These are phyloP conservation scores for Boletellus sp. DNA, from an alignment of 1,284 basidiomycete genomes.

Conservation along the genomic window DNA sequence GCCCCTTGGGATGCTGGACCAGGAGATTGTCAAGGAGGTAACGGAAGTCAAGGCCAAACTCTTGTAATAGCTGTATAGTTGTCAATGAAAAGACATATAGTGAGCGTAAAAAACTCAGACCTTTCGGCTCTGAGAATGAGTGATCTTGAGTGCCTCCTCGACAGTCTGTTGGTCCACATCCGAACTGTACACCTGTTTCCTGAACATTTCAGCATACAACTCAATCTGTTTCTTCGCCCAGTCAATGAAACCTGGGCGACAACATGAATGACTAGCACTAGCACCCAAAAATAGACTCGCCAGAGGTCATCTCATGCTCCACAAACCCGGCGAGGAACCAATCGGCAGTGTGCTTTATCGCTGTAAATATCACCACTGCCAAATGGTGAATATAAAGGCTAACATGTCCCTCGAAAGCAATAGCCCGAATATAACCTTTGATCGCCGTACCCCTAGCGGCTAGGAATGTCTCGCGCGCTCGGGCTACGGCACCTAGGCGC, in stretches of 20 bases:
- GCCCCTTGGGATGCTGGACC: conserved; percentile 42
- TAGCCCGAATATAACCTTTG: conserved; percentile 74
- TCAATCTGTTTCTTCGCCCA: conserved; percentile 92
- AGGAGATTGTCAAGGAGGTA: conserved; percentile 78
- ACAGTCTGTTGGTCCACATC: conserved; percentile 68
- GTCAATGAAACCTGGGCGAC: conserved; percentile 75
- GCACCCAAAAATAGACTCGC: conserved; percentile 45
- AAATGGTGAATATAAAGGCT: conserved; percentile 78
- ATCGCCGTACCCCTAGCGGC: conserved; percentile 77
- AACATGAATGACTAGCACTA: conserved; percentile 1
- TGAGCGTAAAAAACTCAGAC: conserved; percentile 35
- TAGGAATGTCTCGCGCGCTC: conserved; percentile 83
- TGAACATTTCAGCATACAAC: conserved; percentile 81
- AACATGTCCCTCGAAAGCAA: conserved; percentile 91
- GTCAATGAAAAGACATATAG: not conserved
- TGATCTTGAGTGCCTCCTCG: conserved; percentile 74
- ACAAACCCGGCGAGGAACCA: conserved; percentile 97
- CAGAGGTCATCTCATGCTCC: conserved; percentile 89
- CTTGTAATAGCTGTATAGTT: conserved; percentile 70
- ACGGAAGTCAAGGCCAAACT: conserved; percentile 90
- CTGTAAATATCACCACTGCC: conserved; percentile 81
- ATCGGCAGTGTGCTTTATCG: conserved; percentile 93
- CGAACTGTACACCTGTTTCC: conserved; percentile 86
- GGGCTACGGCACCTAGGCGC: conserved; percentile 73
- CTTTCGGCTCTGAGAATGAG: conserved; percentile 76